Percentiles rank a stretch among this genome's conserved stretches.
Evolutionary conservation across 1,284 basidiomycete genomes (phyloP).

Genomic region (Schizophyllum amplum): DNA sequence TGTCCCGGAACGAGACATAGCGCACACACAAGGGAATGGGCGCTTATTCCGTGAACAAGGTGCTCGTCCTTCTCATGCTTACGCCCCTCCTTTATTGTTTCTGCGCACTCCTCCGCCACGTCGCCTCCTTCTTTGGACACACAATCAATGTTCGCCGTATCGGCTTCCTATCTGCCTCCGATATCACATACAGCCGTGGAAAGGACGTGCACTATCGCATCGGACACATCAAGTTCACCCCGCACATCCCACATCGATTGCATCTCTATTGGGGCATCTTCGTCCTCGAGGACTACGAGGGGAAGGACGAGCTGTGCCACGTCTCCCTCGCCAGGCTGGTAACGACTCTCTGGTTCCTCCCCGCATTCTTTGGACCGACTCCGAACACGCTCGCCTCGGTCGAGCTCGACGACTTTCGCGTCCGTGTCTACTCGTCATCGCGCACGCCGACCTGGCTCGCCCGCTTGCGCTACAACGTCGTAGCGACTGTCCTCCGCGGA

Average conservation of each 20-base stretch:
- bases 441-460: conserved; percentile 11
- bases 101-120: background rate
- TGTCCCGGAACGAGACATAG: background rate
- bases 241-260: background rate
- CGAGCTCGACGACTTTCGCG: conserved; percentile 76
- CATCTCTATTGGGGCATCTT: background rate
- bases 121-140: background rate
- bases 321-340: background rate
- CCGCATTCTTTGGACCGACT: background rate
- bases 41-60: background rate
- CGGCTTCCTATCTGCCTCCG: background rate
- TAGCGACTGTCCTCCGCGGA: background rate
- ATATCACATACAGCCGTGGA: background rate
- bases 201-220: background rate
- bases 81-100: background rate
- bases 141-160: background rate
- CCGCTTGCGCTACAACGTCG: background rate
- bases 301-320: background rate
- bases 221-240: background rate
- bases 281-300: background rate
- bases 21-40: background rate
- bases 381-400: conserved; percentile 51
- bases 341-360: background rate
- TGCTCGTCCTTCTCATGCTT: background rate
- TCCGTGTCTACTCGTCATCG: conserved; percentile 52